These are phyloP conservation scores for Trichophyton benhamiae DNA, from an alignment of 2,329 filamentous ascomycete genomes.

Conservation along the genomic window DNA sequence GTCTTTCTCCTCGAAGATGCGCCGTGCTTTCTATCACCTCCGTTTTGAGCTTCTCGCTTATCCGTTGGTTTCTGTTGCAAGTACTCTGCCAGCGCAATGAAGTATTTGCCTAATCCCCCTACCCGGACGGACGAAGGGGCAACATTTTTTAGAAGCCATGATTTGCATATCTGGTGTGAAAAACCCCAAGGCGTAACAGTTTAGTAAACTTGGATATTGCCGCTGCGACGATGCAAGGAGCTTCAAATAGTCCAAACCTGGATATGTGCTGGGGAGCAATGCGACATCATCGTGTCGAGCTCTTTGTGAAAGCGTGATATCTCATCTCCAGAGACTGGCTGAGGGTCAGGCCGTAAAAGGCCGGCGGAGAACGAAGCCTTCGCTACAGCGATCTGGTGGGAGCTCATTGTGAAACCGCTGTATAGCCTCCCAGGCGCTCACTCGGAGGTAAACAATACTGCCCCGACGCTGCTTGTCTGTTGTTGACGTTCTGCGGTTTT, in stretches of 20 bases:
- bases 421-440: no score
- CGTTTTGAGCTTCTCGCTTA: slow-evolving; percentile 8
- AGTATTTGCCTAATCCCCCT: slow-evolving; percentile 60
- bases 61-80: slow-evolving; percentile 26
- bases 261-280: slow-evolving; percentile 69
- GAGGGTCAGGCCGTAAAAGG: slow-evolving; percentile 63
- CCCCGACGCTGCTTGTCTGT: no score
- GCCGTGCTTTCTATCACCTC: slow-evolving; percentile 9
- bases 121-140: slow-evolving; percentile 54
- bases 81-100: slow-evolving; percentile 55
- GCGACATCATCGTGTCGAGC: slow-evolving; percentile 51
- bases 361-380: slow-evolving; percentile 66
- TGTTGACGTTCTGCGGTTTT: no score
- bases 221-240: slow-evolving; percentile 4
- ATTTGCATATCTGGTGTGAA: slow-evolving; percentile 63
- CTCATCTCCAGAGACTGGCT: slow-evolving; percentile 53
- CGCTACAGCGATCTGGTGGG: slow-evolving; percentile 60
- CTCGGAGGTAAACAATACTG: no score
- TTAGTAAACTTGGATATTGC: slow-evolving; percentile 25
- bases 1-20: slow-evolving; percentile 53
- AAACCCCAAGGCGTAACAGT: slow-evolving; percentile 15
- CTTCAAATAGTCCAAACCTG: slow-evolving; percentile 56
- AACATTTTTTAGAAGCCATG: slow-evolving; percentile 67
- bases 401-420: slow-evolving; percentile 40
- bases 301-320: slow-evolving; percentile 57